Conservation (phyloP, 2,329 filamentous ascomycete genomes). For the Colletotrichum limetticola region DNA sequence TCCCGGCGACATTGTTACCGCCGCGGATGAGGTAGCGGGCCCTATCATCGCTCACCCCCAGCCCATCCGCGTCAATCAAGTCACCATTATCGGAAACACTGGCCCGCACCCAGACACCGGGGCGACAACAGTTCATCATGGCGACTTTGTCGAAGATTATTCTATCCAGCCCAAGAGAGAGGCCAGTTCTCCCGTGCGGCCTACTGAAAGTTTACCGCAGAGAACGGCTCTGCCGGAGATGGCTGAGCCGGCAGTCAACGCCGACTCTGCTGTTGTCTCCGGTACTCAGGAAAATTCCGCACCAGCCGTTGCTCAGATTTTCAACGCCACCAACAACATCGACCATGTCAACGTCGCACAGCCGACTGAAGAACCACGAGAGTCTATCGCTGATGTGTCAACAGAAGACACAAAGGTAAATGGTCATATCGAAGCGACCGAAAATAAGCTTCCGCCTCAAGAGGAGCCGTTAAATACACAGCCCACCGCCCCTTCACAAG, state of each 20-base stretch:
- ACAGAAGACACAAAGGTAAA: conserved; percentile 5
- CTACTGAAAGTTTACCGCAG: conserved; percentile 12
- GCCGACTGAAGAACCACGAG: not conserved
- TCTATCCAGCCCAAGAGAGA: conserved; percentile 25
- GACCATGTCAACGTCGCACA: not conserved
- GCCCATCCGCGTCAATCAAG: conserved; percentile 32
- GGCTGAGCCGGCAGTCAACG: conserved; percentile 15
- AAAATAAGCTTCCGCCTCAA: not conserved
- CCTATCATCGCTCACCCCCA: conserved; percentile 33
- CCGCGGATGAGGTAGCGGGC: conserved; percentile 1
- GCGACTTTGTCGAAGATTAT: conserved; percentile 7
- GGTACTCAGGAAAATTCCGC: conserved; percentile 22
- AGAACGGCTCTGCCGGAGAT: conserved; percentile 24
- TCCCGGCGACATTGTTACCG: not conserved
- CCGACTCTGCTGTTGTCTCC: conserved; percentile 7
- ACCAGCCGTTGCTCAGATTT: conserved; percentile 10
- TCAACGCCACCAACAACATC: not conserved
- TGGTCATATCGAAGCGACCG: conserved; percentile 5
- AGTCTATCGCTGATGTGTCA: not conserved
- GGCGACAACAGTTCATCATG: not conserved
- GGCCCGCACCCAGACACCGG: not conserved
- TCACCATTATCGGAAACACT: conserved; percentile 29
- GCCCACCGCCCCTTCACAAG: not conserved
- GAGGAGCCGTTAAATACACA: not conserved
- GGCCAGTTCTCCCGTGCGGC: conserved; percentile 29